Evolutionary conservation across 768 basidiomycete genomes (phyloP), one percentile per base, ranked within the genome.

Genomic region (Phlebiopsis gigantea): DNA sequence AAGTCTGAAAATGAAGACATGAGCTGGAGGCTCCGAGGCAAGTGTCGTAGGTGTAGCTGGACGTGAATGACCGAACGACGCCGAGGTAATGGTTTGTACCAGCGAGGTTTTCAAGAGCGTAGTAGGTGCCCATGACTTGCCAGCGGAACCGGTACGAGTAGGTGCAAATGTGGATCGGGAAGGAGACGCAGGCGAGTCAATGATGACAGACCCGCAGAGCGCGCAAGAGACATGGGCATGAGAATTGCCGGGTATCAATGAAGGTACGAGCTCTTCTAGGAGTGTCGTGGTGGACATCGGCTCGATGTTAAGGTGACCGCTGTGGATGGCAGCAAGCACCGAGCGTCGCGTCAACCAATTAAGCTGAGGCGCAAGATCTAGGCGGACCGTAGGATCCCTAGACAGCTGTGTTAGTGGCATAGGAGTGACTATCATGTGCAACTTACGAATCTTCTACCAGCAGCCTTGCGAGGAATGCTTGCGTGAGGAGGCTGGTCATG

Each of bases 341-440:
- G 85, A 85, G 26, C 93, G 84, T 25, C 94, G 81, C 15, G 89
- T 88, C n/a, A 98, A 77, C 90, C 92, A 98, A 65, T 91, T 94
- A 30, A 99, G 75, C 12, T 93, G 90, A 0, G 95, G 92, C 0
- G 97, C 94, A n/a, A 90, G 75, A 66, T 98, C 97, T 17, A 99
- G 79, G 8, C 97, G 86, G 28, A 97, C 75, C 0, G 94, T 92
- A 0, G 96, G 92, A 63, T 99, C 96, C 22, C 94, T 93, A 68
- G 4, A 57, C 56, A 57, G 25, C 39, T 55, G 66, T 7, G 68
- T 59, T 57, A 31, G 53, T 45, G n/a, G 17, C 53, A 59, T 46
- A 47, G 56, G 24, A 30, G 4, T n/a, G 6, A 39, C 2, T 3
- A 53, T n/a, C 31, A 34, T n/a, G 47, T 28, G 39, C n/a, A 12